phyloP scores from a whole-genome alignment of 139 green algal species.

The Spirogloea muscicola region DNA sequence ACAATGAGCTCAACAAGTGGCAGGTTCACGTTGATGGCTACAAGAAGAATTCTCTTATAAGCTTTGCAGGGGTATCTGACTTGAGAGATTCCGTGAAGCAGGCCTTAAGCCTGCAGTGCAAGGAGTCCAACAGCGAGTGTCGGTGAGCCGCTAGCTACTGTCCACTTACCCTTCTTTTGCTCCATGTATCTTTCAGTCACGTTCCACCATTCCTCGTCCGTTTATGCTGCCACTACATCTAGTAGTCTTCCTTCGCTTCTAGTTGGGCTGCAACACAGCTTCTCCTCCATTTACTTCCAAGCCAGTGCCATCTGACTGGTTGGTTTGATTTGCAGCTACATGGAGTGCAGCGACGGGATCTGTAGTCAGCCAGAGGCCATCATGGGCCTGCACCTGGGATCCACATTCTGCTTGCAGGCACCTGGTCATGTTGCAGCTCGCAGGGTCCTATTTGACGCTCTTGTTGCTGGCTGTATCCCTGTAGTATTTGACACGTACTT shows the following conservation, averaged over 20 bases:
- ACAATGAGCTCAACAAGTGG: constrained; percentile 9
- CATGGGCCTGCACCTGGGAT: constrained; percentile 14
- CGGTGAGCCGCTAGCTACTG: too few species aligned
- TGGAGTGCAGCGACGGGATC: constrained; percentile 26
- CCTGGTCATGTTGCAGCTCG: constrained; percentile 6
- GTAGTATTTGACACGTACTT: constrained; percentile 29
- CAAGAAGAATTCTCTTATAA: neutral
- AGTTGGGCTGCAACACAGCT: too few species aligned
- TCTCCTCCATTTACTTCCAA: too few species aligned
- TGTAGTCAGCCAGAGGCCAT: constrained; percentile 17
- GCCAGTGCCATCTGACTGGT: too few species aligned
- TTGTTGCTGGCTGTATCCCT: constrained; percentile 31
- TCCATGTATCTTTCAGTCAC: too few species aligned
- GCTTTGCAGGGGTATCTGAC: constrained; percentile 10
- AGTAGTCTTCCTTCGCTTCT: too few species aligned
- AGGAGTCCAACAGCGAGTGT: too few species aligned
- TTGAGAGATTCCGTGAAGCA: neutral
- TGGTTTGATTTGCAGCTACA: too few species aligned
- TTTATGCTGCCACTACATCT: too few species aligned
- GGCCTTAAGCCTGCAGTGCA: neutral
- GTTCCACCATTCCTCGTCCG: too few species aligned
- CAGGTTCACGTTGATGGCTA: neutral
- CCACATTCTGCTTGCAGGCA: constrained; percentile 28
- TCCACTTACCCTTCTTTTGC: too few species aligned
- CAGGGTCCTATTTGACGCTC: constrained; percentile 16